A percentile compares a stretch with the other conserved stretches of the same genome.
Evolutionary conservation across 2,329 filamentous ascomycete species (phyloP).

Genomic region (Rugonectria rugulosa): DNA sequence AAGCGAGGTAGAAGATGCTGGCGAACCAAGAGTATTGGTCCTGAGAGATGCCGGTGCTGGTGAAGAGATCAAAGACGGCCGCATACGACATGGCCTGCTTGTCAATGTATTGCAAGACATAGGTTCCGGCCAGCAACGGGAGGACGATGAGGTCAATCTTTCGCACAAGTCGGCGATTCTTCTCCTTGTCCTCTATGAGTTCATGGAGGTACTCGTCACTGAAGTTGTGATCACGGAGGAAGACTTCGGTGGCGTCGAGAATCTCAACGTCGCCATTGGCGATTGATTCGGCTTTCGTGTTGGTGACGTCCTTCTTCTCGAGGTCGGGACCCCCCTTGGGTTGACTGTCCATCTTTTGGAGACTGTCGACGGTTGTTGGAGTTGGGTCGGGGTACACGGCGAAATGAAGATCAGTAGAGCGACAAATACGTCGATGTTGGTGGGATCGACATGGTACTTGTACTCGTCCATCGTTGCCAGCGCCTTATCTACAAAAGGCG

Average conservation of each 20-base stretch:
- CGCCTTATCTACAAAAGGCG: too few relatives aligned
- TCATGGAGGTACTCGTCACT: conserved; percentile 30
- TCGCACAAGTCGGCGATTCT: conserved; percentile 34
- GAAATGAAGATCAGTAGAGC: too few relatives aligned
- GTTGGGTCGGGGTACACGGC: too few relatives aligned
- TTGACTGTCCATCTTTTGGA: neutral
- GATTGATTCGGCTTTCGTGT: conserved; percentile 25
- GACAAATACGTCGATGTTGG: too few relatives aligned
- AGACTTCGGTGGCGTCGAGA: conserved; percentile 26
- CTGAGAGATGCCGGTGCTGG: conserved; percentile 52
- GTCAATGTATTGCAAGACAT: conserved; percentile 61
- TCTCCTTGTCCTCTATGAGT: conserved; percentile 22
- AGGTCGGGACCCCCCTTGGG: neutral
- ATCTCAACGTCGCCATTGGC: conserved; percentile 26
- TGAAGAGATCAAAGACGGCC: conserved; percentile 61
- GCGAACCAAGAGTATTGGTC: conserved; percentile 60
- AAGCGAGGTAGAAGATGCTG: conserved; percentile 62
- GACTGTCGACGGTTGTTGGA: too few relatives aligned
- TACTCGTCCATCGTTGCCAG: too few relatives aligned
- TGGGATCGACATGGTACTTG: too few relatives aligned
- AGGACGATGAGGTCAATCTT: conserved; percentile 58
- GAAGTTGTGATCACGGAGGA: conserved; percentile 34
- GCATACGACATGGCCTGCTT: conserved; percentile 61
- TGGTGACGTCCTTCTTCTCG: conserved; percentile 22
- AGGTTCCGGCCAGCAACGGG: conserved; percentile 58